These are phyloP conservation scores for Eimeria zaria DNA, from an alignment of 169 alveolate genomes.

Conservation along the genomic window DNA sequence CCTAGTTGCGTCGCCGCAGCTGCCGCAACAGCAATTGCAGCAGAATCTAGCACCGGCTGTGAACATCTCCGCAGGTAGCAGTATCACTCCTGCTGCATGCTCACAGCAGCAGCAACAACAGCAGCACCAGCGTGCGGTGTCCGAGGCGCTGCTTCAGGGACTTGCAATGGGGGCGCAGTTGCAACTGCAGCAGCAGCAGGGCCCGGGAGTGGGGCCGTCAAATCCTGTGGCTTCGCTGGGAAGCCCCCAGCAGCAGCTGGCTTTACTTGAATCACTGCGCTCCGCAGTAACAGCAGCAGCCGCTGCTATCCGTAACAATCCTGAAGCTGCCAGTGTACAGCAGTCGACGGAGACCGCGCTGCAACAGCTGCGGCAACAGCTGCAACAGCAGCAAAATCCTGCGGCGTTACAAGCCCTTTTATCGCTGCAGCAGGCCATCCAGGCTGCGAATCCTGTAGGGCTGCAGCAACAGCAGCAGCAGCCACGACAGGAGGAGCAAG, in stretches of 20 bases:
- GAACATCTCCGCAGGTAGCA: background rate
- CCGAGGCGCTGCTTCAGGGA: slow-evolving; percentile 66
- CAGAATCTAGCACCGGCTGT: background rate
- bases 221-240: slow-evolving; percentile 27
- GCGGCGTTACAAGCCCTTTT: slow-evolving; percentile 52
- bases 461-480: slow-evolving; percentile 34
- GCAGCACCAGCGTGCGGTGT: slow-evolving; percentile 66
- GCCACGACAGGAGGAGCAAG: slow-evolving; percentile 10
- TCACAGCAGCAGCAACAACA: slow-evolving; percentile 32
- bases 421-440: slow-evolving; percentile 52
- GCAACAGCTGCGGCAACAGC: slow-evolving; percentile 62
- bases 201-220: background rate
- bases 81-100: slow-evolving; percentile 1
- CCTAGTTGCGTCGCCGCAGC: slow-evolving; percentile 33
- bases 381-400: slow-evolving; percentile 73
- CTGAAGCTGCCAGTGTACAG: slow-evolving; percentile 3
- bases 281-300: slow-evolving; percentile 73
- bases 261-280: slow-evolving; percentile 57
- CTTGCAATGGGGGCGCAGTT: slow-evolving; percentile 79
- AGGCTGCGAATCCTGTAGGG: background rate
- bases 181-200: slow-evolving; percentile 46
- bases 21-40: slow-evolving; percentile 57
- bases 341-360: background rate
- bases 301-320: slow-evolving; percentile 36
- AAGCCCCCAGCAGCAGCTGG: slow-evolving; percentile 54